phyloP scores from a whole-genome alignment of 2,329 filamentous ascomycete genomes.

The Alternaria novae-zelandiae region DNA sequence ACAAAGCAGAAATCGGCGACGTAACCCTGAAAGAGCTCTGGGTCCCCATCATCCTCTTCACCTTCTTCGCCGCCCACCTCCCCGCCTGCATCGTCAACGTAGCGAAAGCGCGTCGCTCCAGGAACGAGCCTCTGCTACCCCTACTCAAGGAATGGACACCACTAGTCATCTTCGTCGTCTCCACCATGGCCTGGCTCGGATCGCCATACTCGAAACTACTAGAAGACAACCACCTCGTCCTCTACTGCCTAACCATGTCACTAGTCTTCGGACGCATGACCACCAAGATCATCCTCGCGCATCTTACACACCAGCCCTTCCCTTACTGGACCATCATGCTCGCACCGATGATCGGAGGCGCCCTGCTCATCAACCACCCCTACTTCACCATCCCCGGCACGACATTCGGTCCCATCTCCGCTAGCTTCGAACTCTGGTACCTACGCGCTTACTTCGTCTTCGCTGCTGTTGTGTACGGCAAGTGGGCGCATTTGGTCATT shows the following conservation, averaged over 20 bases:
- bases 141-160: slow-evolving; percentile 95
- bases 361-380: slow-evolving; percentile 81
- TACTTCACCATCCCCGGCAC: slow-evolving; percentile 57
- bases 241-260: slow-evolving; percentile 93
- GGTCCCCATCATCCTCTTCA: slow-evolving; percentile 65
- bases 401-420: slow-evolving; percentile 66
- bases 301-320: slow-evolving; percentile 91
- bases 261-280: slow-evolving; percentile 98
- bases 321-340: slow-evolving; percentile 96
- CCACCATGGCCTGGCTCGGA: slow-evolving; percentile 83
- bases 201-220: slow-evolving; percentile 86
- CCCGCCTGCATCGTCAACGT: slow-evolving; percentile 92
- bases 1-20: slow-evolving; percentile 66
- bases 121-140: slow-evolving; percentile 76
- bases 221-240: slow-evolving; percentile 82
- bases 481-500: slow-evolving; percentile 91
- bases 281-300: slow-evolving; percentile 97
- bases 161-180: slow-evolving; percentile 79
- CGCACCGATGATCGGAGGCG: slow-evolving; percentile 83
- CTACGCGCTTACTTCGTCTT: slow-evolving; percentile 85
- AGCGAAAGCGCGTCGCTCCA: slow-evolving; percentile 72
- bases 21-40: slow-evolving; percentile 86
- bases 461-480: slow-evolving; percentile 82
- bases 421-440: slow-evolving; percentile 75
- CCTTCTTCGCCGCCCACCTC: slow-evolving; percentile 68